Evolutionary conservation across 805 yeast species (phyloP), one percentile per base, ranked within the genome.

Genomic region (Wickerhamomyces bovis): DNA sequence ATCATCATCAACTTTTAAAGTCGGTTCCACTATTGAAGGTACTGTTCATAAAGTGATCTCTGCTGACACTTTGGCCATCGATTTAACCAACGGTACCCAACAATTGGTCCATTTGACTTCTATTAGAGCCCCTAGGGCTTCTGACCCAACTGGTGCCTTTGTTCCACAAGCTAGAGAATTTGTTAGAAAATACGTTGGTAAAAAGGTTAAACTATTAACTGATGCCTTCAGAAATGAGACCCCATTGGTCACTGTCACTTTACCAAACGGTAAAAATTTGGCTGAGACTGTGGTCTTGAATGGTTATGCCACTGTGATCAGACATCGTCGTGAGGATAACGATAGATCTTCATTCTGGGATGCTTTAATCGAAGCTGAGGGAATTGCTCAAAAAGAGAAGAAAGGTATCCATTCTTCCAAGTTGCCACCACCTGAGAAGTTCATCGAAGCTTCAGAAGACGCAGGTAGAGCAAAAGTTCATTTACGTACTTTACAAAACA

Each of bases 341-440:
- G 87, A 81, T 57, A 74, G 87, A 54, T 80, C 94, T 2, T 74
- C 80, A 28, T 76, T 80, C 55, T 87, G 95, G 92, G 96, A 88
- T 60, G 73, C 73, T 42, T 71, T 88, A 46, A 65, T 85, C 40
- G 95, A 85, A 59, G 70, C 80, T 42, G 95, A 89, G 62, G 70
- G 73, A 38, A 70, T 70, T 38, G 84, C 90, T 15, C 70, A 68
- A 49, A 75, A 72, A 46, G 65, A 66, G 21, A 77, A 81, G 53
- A 69, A 69, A 41, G 96, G 96, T 19, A 70, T 89, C 38, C 80
- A 75, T 60, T 75, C 71, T 48, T 73, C 76, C 23, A 80, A 80
- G 57, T 60, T 70, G 13, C 73, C 77, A 44, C 78, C 80, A 15
- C 78, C 78, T 15, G 80, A 80, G 35, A 74, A 88, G 54, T 65